Base-by-base conservation (phyloP, 192 early-diverging fungal species). In the Coemansia sp. region DNA sequence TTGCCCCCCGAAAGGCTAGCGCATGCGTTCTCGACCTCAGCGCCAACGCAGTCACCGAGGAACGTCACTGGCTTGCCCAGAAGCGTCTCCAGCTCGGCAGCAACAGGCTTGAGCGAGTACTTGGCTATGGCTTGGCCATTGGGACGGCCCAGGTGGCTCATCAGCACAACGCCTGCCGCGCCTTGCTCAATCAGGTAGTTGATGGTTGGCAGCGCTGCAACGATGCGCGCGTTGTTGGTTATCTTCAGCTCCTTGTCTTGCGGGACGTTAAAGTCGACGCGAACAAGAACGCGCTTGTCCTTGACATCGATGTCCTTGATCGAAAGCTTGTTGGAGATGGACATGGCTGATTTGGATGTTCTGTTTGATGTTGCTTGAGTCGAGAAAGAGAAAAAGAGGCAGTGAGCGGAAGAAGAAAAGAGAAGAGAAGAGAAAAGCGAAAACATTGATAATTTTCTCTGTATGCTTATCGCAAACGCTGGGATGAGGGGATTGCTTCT, bases 251-350 rank as follows among this genome's bases (percentile, higher is more conserved):
- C 85, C 69, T 91, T 89, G 70, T 81, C 63, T 68, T 97, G 91
- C 50, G 97, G 97, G n/a, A 99, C 97, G 81, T 99, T 99, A 79
- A 99, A 99, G 89, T 99, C 95, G 38, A 97, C 95, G 53, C 94
- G 90, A 65, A 98, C 95, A 59, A 98, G 85, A 34, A 95, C 94
- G 57, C 93, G 90, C 88, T 96, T 95, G 81, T 77, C 84, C 52
- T 85, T 74, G 67, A 98, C 71, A 61, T 92, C 90, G 43, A 98
- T 76, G 76, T 96, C 94, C 65, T 84, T 71, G 81, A 98, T 91
- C 63, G 88, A 85, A 61, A 98, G 88, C 84, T 96, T 98, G 86
- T 86, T 90, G 46, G 79, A 76, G 63, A 81, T 60, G 25, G 79
- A 76, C 79, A 81, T 81, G 42, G 50, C 29, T 62, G 5, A 4